These are phyloP conservation scores for Rosa chinensis DNA, from an alignment of 306 rosid genomes.

Conservation along the genomic window DNA sequence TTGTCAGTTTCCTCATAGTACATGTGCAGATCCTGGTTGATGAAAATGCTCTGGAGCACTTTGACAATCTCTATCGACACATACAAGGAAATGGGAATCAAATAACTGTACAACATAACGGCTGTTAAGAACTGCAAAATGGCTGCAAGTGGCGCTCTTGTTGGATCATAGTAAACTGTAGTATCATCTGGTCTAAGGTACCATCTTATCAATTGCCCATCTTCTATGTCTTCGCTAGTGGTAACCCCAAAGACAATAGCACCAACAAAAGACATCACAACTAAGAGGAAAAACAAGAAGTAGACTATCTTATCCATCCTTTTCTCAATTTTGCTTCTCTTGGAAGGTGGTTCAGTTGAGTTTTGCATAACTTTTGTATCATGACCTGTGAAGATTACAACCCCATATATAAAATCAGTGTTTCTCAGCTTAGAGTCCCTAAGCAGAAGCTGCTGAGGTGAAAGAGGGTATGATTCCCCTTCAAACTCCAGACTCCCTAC, in stretches of 20 bases:
- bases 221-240: slow-evolving; percentile 60
- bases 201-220: slow-evolving; percentile 77
- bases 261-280: slow-evolving; percentile 61
- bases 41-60: slow-evolving; percentile 85
- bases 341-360: slow-evolving; percentile 88
- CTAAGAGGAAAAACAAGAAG: slow-evolving; percentile 57
- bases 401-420: slow-evolving; percentile 92
- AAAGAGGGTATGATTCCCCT: slow-evolving; percentile 69
- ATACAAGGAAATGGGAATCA: slow-evolving; percentile 93
- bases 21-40: slow-evolving; percentile 83
- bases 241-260: slow-evolving; percentile 71
- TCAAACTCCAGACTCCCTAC: slow-evolving; percentile 70
- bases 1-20: slow-evolving; percentile 81
- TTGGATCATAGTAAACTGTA: slow-evolving; percentile 60
- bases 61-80: slow-evolving; percentile 97
- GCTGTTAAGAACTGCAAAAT: slow-evolving; percentile 77
- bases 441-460: slow-evolving; percentile 92
- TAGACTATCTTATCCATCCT: slow-evolving; percentile 86
- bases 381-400: slow-evolving; percentile 82
- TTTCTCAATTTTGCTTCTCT: slow-evolving; percentile 91
- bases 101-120: slow-evolving; percentile 82
- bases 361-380: slow-evolving; percentile 98
- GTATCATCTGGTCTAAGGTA: slow-evolving; percentile 85
- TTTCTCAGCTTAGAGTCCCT: slow-evolving; percentile 97
- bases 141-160: slow-evolving; percentile 65